phyloP scores from a whole-genome alignment of 257 asterid genomes.

The Datura wrightii region DNA sequence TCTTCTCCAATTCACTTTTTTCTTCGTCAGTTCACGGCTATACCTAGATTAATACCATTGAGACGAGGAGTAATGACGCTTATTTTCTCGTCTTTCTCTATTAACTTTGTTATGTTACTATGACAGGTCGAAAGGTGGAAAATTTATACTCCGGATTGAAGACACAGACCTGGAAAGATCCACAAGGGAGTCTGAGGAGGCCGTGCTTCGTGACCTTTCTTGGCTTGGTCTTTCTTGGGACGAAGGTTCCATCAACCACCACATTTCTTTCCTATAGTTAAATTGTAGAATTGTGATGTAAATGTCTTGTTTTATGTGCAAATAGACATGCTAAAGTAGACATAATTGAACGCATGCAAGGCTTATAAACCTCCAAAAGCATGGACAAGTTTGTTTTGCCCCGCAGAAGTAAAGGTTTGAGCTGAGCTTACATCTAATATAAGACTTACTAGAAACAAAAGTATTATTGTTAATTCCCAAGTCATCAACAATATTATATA shows the following conservation, averaged over 20 bases:
- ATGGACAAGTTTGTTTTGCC: not conserved
- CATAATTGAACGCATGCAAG: not conserved
- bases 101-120: not conserved
- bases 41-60: not conserved
- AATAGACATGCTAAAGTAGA: not conserved
- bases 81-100: not conserved
- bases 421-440: not conserved
- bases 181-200: conserved; percentile 93
- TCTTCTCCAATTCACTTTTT: not conserved
- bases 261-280: not conserved
- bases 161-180: conserved; percentile 96
- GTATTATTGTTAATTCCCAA: not conserved
- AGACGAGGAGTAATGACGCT: not conserved
- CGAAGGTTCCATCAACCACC: conserved; percentile 60
- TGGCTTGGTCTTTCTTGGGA: conserved; percentile 98
- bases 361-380: conserved; percentile 15
- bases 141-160: conserved; percentile 87
- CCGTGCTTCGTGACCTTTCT: conserved; percentile 85
- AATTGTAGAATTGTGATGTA: not conserved
- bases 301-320: conserved; percentile 10
- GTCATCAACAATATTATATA: not conserved
- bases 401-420: conserved; percentile 14
- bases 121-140: conserved; percentile 80
- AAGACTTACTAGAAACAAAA: not conserved
- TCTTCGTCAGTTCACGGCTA: not conserved